Evolutionary conservation across 2,329 filamentous ascomycete species (phyloP).

Genomic region (Cadophora gregata): DNA sequence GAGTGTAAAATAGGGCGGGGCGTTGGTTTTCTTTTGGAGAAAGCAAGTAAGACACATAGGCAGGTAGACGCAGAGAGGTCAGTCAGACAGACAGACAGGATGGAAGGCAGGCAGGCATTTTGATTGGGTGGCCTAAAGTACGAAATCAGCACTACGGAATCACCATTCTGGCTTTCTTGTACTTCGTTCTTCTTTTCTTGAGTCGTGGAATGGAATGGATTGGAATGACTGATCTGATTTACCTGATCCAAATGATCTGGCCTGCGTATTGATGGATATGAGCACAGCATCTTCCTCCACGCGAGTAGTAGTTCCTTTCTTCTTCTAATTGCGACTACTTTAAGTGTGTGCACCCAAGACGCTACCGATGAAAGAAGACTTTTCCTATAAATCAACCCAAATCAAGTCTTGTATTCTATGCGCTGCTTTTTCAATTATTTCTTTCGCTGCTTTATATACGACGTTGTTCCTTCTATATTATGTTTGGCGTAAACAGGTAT

Average conservation of each 20-base stretch:
- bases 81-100: neutral
- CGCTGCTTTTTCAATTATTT: too few relatives aligned
- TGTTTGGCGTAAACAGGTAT: too few relatives aligned
- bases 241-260: neutral
- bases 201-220: neutral
- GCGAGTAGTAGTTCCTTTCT: neutral
- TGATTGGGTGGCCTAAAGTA: conserved; percentile 18
- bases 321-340: neutral
- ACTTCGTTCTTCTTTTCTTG: neutral
- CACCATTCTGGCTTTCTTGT: neutral
- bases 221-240: conserved; percentile 3
- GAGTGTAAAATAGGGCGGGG: conserved; percentile 18
- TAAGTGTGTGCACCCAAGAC: conserved; percentile 7
- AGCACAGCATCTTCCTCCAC: conserved; percentile 22
- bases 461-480: too few relatives aligned
- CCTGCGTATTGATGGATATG: conserved; percentile 18
- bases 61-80: neutral
- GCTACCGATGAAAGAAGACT: too few relatives aligned
- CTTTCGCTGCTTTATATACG: too few relatives aligned
- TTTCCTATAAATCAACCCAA: too few relatives aligned
- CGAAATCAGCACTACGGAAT: neutral
- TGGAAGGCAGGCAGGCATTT: neutral
- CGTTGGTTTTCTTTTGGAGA: conserved; percentile 4
- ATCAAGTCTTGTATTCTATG: too few relatives aligned
- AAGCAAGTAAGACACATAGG: conserved; percentile 2